A percentile compares a stretch with the other conserved stretches of the same genome.
Conservation (phyloP, 2,329 filamentous ascomycete species). For the Tolypocladium nubicola region DNA sequence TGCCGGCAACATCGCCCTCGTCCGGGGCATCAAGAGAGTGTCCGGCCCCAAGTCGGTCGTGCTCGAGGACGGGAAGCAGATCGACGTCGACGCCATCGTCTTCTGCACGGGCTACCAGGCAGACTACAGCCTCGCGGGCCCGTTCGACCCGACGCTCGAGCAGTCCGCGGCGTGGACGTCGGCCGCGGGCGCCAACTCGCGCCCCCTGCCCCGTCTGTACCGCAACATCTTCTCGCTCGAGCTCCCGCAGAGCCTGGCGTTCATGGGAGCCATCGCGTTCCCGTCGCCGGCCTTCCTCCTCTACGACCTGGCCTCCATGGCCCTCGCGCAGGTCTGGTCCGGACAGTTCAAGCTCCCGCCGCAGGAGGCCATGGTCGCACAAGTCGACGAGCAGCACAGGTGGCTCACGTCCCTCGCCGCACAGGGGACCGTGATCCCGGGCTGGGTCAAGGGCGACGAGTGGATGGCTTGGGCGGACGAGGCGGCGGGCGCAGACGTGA, state of each 20-base stretch:
- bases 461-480: constrained; percentile 29
- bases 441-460: constrained; percentile 18
- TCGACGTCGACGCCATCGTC: constrained; percentile 19
- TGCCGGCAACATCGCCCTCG: constrained; percentile 22
- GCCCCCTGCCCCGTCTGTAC: constrained; percentile 25
- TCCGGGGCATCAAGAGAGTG: constrained; percentile 13
- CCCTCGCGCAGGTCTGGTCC: constrained; percentile 31
- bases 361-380: constrained; percentile 21
- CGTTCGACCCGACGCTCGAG: constrained; percentile 14
- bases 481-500: constrained; percentile 29
- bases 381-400: constrained; percentile 20
- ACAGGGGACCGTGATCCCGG: constrained; percentile 13
- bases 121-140: constrained; percentile 18
- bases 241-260: constrained; percentile 31
- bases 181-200: constrained; percentile 15
- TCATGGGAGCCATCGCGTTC: constrained; percentile 26
- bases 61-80: constrained; percentile 15
- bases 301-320: constrained; percentile 32
- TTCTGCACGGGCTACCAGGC: constrained; percentile 24
- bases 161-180: constrained; percentile 10
- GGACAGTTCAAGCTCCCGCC: constrained; percentile 26
- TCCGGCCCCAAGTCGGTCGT: constrained; percentile 13
- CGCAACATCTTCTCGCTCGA: constrained; percentile 33
- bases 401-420: constrained; percentile 18
- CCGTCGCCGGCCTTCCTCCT: constrained; percentile 22